Conservation (phyloP, 2,329 filamentous ascomycete genomes). For the Thielaviopsis cerberus region DNA sequence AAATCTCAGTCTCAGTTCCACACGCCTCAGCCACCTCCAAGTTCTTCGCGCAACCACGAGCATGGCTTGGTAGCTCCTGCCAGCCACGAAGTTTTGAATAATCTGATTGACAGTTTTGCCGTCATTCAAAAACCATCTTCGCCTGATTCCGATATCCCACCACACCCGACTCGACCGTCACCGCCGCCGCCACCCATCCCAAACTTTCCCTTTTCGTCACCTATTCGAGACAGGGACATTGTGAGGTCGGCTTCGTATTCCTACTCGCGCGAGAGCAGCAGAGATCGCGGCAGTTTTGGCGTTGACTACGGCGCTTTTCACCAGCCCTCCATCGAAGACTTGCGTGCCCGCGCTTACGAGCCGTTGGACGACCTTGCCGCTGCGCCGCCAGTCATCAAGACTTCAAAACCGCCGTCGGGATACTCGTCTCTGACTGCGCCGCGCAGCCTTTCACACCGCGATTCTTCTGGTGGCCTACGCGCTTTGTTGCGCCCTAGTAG, state of each 20-base stretch:
- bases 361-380: slow-evolving; percentile 43
- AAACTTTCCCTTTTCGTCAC: background rate
- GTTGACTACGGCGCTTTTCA: slow-evolving; percentile 55
- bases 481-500: slow-evolving; percentile 36
- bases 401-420: slow-evolving; percentile 63
- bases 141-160: background rate
- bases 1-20: background rate
- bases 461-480: slow-evolving; percentile 32
- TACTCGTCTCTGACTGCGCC: slow-evolving; percentile 52
- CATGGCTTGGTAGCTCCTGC: slow-evolving; percentile 7
- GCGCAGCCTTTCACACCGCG: slow-evolving; percentile 33
- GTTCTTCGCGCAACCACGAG: background rate
- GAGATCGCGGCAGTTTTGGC: slow-evolving; percentile 42
- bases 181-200: slow-evolving; percentile 4
- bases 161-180: slow-evolving; percentile 3
- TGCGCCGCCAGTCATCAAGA: slow-evolving; percentile 55
- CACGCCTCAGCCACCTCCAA: background rate
- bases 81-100: slow-evolving; percentile 9
- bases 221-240: background rate
- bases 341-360: slow-evolving; percentile 18
- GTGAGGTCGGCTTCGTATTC: background rate
- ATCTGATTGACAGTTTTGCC: slow-evolving; percentile 10
- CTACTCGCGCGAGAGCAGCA: background rate
- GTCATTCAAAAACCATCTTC: slow-evolving; percentile 10
- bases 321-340: slow-evolving; percentile 30